Percentiles rank a stretch among this genome's conserved stretches.
Evolutionary conservation across 352 stramenopile genomes (phyloP).

Genomic region (Phytophthora chlamydospora): DNA sequence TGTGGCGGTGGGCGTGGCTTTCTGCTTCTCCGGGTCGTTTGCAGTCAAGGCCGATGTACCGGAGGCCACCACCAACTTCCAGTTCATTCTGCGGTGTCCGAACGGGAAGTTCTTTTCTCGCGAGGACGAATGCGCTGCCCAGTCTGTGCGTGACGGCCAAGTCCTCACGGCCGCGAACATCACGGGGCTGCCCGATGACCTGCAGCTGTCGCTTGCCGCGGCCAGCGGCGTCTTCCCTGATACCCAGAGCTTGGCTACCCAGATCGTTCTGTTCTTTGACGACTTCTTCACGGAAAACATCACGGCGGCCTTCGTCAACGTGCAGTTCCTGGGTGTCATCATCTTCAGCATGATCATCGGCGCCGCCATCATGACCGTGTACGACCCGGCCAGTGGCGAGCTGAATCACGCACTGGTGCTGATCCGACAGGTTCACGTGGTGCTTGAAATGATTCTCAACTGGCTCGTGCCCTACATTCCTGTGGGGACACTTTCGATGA

Average conservation of each 20-base stretch:
- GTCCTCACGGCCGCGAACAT: constrained; percentile 51
- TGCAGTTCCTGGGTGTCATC: constrained; percentile 53
- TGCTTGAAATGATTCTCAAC: constrained; percentile 75
- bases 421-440: constrained; percentile 60
- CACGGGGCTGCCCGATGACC: constrained; percentile 42
- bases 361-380: constrained; percentile 49
- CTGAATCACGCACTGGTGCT: constrained; percentile 61
- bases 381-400: constrained; percentile 47
- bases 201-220: constrained; percentile 33
- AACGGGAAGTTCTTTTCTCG: constrained; percentile 54
- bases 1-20: constrained; percentile 45
- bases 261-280: constrained; percentile 66
- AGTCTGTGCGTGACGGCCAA: constrained; percentile 37
- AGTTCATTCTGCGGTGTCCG: constrained; percentile 55
- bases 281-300: constrained; percentile 66
- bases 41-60: constrained; percentile 16
- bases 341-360: constrained; percentile 69
- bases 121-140: constrained; percentile 28
- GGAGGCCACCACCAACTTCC: constrained; percentile 24
- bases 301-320: constrained; percentile 50
- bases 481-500: constrained; percentile 53
- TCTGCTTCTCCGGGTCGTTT: constrained; percentile 41
- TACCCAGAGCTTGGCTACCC: constrained; percentile 38
- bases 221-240: constrained; percentile 39
- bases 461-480: constrained; percentile 65